These are phyloP conservation scores for Colletotrichum sp. DNA, from an alignment of 2,329 filamentous ascomycete genomes.

Conservation along the genomic window DNA sequence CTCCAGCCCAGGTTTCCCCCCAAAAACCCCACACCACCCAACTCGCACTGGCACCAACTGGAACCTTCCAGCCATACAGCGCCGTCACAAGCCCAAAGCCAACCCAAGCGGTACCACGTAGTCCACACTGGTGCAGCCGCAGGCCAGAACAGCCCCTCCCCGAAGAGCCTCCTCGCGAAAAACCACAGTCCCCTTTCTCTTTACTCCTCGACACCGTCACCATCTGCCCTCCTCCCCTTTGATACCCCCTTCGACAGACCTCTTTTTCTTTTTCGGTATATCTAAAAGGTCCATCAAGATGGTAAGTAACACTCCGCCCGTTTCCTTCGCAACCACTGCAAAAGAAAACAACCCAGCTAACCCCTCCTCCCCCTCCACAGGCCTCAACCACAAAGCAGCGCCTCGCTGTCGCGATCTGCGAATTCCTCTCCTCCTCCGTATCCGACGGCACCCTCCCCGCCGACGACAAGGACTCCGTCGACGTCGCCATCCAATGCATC, in stretches of 20 bases:
- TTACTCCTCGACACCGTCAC: neutral
- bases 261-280: neutral
- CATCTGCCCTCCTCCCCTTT: neutral
- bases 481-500: slow-evolving; percentile 94
- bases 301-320: neutral
- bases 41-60: neutral
- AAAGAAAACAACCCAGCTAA: neutral
- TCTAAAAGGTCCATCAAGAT: neutral
- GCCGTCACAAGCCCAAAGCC: neutral
- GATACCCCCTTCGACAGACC: neutral
- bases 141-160: neutral
- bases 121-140: neutral
- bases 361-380: slow-evolving; percentile 26
- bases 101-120: neutral
- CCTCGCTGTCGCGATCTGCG: slow-evolving; percentile 94
- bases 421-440: slow-evolving; percentile 86
- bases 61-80: slow-evolving; percentile 23
- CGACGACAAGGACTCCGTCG: slow-evolving; percentile 92
- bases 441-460: slow-evolving; percentile 86
- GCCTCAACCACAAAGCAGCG: slow-evolving; percentile 71
- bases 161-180: neutral
- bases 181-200: neutral
- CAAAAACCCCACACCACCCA: slow-evolving; percentile 1
- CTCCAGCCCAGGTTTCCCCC: neutral
- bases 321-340: neutral